Base-by-base conservation (phyloP, 352 stramenopile genomes). In the Pythium oligandrum region DNA sequence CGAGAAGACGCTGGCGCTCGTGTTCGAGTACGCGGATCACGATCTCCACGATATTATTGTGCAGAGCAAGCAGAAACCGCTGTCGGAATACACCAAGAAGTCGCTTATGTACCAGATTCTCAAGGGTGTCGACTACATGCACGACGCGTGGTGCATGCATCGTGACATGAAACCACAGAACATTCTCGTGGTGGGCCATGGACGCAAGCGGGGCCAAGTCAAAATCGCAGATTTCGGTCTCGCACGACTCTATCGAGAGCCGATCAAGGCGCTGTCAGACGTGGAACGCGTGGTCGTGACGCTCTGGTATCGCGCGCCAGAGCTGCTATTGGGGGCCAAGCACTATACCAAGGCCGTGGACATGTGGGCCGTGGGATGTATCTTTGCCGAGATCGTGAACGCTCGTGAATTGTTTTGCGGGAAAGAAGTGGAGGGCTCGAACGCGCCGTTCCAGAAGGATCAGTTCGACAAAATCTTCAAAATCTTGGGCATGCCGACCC, bases 291-390 rank as follows among this genome's bases (percentile, higher is more conserved):
- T 98, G 43, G 96, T 99, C 12, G 96, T 99, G 50, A 98, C 94
- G 33, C 75, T 98, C 4, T 98, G 93, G 96, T 98, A 98, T 56
- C 81, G 95, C 7, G 92, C 94, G 5, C 93, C 93, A 1, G 96
- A 98, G 68, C 75, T 98, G 32, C 68, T 98, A 34, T 64, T 98
- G 1, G 96, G 95, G 12, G 82, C 83, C 11, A 89, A 92, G 53
- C 78, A 95, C 55, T 99, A 99, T 67, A 97, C 89, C 12, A 90
- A 94, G 44, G 76, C 90, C 7, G 90, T 99, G n/a, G 96, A 99
- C 63, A 86, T 99, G 61, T 99, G 95, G 95, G 92, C 90, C 6
- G 86, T 96, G 0, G 96, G 96, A 11, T 98, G 95, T 58, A 98
- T 99, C 66, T 95, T 99, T 39, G 96, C 83, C 3, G 94, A 98